These are phyloP conservation scores for Kwoniella bestiolae DNA, from an alignment of 768 basidiomycete genomes.

Conservation along the genomic window DNA sequence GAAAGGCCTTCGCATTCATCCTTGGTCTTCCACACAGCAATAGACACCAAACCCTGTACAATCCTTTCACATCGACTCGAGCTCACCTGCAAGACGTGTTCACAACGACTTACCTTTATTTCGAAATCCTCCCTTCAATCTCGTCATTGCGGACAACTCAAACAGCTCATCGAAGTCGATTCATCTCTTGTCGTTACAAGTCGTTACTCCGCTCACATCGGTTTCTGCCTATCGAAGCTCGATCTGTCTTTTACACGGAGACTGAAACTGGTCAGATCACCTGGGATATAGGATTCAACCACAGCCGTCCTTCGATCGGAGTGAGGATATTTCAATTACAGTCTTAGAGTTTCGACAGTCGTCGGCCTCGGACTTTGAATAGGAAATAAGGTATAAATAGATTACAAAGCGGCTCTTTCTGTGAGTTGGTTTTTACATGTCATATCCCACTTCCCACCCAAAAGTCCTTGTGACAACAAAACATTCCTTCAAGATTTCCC, in stretches of 20 bases:
- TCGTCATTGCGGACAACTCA: conserved; percentile 6
- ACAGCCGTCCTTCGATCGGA: conserved; percentile 7
- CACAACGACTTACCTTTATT: neutral
- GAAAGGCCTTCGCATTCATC: neutral
- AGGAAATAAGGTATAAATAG: conserved; percentile 9
- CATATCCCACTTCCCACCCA: neutral
- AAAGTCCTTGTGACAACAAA: neutral
- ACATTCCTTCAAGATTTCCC: conserved; percentile 5
- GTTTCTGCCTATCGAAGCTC: neutral
- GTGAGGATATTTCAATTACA: neutral
- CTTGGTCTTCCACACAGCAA: neutral
- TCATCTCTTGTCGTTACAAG: neutral
- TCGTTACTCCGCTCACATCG: conserved; percentile 5
- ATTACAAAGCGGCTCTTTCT: neutral
- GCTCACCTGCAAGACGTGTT: neutral
- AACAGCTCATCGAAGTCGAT: no score
- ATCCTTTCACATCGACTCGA: neutral
- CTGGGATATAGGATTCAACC: neutral
- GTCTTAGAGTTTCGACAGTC: conserved; percentile 18
- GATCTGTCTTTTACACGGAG: no score
- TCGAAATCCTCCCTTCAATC: neutral
- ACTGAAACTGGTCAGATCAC: neutral
- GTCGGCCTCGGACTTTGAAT: conserved; percentile 4
- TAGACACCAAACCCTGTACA: neutral
- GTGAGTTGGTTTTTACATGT: no score